Base-by-base conservation (phyloP, 805 yeast species). In the Hanseniaspora clermontiae region DNA sequence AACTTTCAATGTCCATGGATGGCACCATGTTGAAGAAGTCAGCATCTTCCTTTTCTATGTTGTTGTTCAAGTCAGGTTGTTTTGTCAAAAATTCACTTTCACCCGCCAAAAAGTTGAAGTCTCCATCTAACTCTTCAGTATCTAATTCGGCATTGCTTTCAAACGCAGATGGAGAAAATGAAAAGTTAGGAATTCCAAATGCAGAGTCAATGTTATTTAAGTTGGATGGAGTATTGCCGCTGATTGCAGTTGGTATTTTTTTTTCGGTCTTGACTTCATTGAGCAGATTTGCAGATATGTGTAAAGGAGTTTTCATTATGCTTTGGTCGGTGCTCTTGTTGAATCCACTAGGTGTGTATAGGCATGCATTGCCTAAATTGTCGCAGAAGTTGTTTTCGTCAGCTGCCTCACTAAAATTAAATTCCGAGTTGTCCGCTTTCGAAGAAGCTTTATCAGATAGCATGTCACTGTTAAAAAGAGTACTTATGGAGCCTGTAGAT, bases 111-210 rank as follows among this genome's bases (percentile, higher is more conserved):
- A 42, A 42, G 31, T 24, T 24, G n/a, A 17, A 20, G 17, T 6
- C 17, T 15, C 20, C 45, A 4, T 43, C 46, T 20, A 2, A 19
- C 24, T 29, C 48, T 31, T 27, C 12, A n/a, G 14, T 17, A n/a
- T 45, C 38, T 9, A 29, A 17, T 11, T 20, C 54, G 14, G 9
- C 14, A 20, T 24, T n/a, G 15, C 40, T n/a, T 27, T 57, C 56
- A 32, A 51, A 54, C 15, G 34, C 43, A 40, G 56, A 31, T 43
- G 57, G 45, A 57, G 50, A 43, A n/a, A 45, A 52, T 9, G 56
- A 45, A 29, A 45, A 43, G 38, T 38, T 45, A 10, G 49, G 49
- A 14, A 52, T 24, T 6, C 50, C 56, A 52, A 45, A 43, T 5
- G 45, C 49, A 45, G 45, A 38, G 8, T 43, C 49, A n/a, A 43